Percentiles rank a stretch among this genome's conserved stretches.
Conservation (phyloP, 139 green algal species). For the Chlorella sp. region DNA sequence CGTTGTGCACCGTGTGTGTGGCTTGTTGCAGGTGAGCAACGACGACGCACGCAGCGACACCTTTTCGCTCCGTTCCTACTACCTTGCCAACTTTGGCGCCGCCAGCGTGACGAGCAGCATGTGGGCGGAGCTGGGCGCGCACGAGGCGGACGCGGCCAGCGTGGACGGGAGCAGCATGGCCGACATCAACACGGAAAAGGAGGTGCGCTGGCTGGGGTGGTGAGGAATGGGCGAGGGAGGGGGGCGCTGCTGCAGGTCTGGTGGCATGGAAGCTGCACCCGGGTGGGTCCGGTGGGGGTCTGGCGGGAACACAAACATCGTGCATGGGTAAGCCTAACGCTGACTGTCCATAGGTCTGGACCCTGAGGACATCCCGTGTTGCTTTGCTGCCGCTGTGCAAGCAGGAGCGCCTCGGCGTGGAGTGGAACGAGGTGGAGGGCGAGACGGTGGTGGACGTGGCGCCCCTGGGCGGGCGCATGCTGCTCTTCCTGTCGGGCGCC, state of each 20-base stretch:
- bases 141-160: constrained; percentile 20
- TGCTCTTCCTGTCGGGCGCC: constrained; percentile 48
- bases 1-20: too few relatives aligned
- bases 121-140: constrained; percentile 26
- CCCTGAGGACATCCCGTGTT: too few relatives aligned
- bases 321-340: too few relatives aligned
- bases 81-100: neutral
- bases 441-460: constrained; percentile 37
- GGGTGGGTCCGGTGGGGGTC: too few relatives aligned
- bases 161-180: constrained; percentile 22
- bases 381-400: neutral
- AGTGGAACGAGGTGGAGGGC: constrained; percentile 32
- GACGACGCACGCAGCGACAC: constrained; percentile 6
- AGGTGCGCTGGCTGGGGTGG: too few relatives aligned
- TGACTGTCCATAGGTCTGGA: too few relatives aligned
- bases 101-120: constrained; percentile 30
- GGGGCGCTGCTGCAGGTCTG: too few relatives aligned
- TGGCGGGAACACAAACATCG: too few relatives aligned
- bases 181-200: neutral
- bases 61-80: constrained; percentile 4
- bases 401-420: constrained; percentile 18
- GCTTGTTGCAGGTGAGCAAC: too few relatives aligned
- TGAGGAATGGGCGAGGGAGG: too few relatives aligned
- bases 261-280: too few relatives aligned
- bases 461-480: constrained; percentile 32